These are phyloP conservation scores for Populus ilicifolia DNA, from an alignment of 345 rosid species.

Conservation along the genomic window DNA sequence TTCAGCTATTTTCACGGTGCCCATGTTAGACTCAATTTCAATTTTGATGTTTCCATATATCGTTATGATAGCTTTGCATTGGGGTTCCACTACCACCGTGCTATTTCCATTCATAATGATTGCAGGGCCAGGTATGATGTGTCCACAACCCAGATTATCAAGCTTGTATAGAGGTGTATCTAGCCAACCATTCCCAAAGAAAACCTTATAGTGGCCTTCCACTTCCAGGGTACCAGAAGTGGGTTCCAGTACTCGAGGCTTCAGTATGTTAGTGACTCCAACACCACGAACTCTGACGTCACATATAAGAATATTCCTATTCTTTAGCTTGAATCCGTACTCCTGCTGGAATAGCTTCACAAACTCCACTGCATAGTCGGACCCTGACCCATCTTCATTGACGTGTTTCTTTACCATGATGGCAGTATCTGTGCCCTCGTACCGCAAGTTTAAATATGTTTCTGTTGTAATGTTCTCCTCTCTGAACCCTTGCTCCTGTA, in stretches of 20 bases:
- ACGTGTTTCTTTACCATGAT: conserved; percentile 76
- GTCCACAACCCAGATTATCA: conserved; percentile 72
- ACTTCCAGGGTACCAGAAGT: conserved; percentile 45
- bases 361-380: conserved; percentile 71
- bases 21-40: conserved; percentile 46
- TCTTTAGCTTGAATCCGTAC: conserved; percentile 87
- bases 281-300: conserved; percentile 91
- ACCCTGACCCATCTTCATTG: conserved; percentile 41
- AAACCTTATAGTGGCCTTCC: conserved; percentile 65
- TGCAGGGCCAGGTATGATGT: conserved; percentile 66
- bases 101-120: conserved; percentile 97
- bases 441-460: conserved; percentile 76
- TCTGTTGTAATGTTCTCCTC: conserved; percentile 63
- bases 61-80: conserved; percentile 71
- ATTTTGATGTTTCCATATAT: conserved; percentile 87
- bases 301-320: conserved; percentile 66
- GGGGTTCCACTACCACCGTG: conserved; percentile 89
- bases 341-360: conserved; percentile 77
- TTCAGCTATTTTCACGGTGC: conserved; percentile 43
- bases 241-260: conserved; percentile 56
- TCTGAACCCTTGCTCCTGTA: conserved; percentile 73
- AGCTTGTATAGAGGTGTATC: conserved; percentile 72
- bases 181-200: conserved; percentile 71
- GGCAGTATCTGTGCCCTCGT: conserved; percentile 95
- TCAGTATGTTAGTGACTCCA: conserved; percentile 82